Conservation (phyloP, 257 asterid genomes). For the Gentiana straminea region DNA sequence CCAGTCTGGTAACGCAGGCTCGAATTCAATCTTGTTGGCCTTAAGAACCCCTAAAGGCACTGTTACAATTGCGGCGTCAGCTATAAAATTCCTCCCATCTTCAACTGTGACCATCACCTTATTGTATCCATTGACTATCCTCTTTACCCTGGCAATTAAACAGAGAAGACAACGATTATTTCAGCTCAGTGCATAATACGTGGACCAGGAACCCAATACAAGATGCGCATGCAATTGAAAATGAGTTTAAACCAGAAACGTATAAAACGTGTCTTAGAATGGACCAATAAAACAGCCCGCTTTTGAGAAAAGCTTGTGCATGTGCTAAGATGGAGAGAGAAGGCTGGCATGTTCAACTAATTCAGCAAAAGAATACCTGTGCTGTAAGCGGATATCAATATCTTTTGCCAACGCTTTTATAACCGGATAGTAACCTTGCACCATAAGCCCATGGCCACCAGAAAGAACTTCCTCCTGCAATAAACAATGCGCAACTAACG, state of each 20-base stretch:
- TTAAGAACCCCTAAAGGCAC: constrained; percentile 90
- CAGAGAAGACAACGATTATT: neutral
- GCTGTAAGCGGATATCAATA: constrained; percentile 76
- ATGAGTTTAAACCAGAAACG: no score
- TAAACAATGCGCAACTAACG: neutral
- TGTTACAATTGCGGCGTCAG: constrained; percentile 83
- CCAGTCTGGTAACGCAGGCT: constrained; percentile 92
- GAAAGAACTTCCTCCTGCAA: constrained; percentile 89
- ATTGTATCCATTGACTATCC: constrained; percentile 48
- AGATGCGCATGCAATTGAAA: no score
- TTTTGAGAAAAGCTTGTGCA: no score
- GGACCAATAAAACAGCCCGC: no score
- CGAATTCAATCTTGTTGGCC: constrained; percentile 67
- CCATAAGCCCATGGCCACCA: constrained; percentile 99
- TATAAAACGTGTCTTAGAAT: no score
- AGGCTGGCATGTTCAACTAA: no score
- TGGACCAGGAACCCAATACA: no score
- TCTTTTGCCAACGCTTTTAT: constrained; percentile 64
- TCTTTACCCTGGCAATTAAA: constrained; percentile 50
- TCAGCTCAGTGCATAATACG: no score
- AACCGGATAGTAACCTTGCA: constrained; percentile 87
- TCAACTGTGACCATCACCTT: constrained; percentile 64
- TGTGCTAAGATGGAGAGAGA: no score
- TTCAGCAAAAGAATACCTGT: constrained; percentile 36
- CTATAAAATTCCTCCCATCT: constrained; percentile 66